These are phyloP conservation scores for Puccinia triticina DNA, from an alignment of 1,284 basidiomycete genomes.

Conservation along the genomic window DNA sequence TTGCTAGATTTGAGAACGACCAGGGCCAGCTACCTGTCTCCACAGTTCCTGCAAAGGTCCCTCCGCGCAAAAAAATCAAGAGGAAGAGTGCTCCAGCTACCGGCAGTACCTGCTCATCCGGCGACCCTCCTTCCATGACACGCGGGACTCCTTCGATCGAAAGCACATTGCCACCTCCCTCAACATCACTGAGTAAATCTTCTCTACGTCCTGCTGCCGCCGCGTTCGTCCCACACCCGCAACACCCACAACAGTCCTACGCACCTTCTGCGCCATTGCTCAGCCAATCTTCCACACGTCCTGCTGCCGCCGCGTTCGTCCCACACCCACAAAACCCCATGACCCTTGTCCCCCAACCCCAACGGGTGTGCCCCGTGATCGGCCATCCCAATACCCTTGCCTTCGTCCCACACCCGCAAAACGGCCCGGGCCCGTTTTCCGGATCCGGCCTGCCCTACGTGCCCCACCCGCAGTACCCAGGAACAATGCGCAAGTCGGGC, in stretches of 20 bases:
- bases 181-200: not conserved
- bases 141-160: not conserved
- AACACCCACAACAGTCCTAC: not conserved
- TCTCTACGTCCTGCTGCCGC: not conserved
- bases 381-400: not conserved
- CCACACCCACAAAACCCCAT: constrained; percentile 18
- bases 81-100: constrained; percentile 7
- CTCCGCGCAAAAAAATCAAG: constrained; percentile 12
- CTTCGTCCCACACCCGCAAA: constrained; percentile 15
- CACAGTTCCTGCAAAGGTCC: not conserved
- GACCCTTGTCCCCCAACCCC: constrained; percentile 13
- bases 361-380: not conserved
- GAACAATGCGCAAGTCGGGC: not conserved
- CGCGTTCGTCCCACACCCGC: constrained; percentile 9
- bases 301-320: constrained; percentile 1
- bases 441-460: not conserved
- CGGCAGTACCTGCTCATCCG: not conserved
- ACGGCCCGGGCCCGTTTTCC: not conserved
- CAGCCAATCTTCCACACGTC: not conserved
- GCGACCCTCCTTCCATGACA: not conserved
- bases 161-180: not conserved
- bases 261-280: not conserved
- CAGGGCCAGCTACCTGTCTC: constrained; percentile 4
- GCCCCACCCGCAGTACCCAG: constrained; percentile 6
- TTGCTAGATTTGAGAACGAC: not conserved